Base-by-base conservation (phyloP, 768 basidiomycete genomes). In the Bullera alba region DNA sequence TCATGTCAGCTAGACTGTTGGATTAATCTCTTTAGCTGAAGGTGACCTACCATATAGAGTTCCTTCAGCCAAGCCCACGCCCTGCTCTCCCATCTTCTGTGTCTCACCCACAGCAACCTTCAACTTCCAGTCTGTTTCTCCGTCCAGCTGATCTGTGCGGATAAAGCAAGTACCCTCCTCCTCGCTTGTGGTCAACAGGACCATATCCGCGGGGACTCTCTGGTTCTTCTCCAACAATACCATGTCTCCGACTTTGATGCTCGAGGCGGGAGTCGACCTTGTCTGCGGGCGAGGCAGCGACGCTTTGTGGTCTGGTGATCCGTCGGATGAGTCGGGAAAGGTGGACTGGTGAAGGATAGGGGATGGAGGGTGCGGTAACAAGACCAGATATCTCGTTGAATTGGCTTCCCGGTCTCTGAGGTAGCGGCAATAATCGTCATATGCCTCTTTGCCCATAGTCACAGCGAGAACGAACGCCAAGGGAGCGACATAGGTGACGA, bases 71-170 rank as follows among this genome's bases (percentile, higher is more conserved):
- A 73, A 63, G 48, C 83, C 71, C 1, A 85, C 62, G 7, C 77
- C 77, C 23, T 67, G 69, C 42, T 84, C 81, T 5, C 64, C 60
- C 45, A 91, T 69, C 58, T 83, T 84, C 75, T 95, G 91, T 37
- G 83, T 85, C 22, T 84, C 79, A 2, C 85, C 80, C 0, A 93
- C 83, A 1, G 93, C 91, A 1, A 95, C 86, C 3, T 87, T 81
- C 42, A 96, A 76, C 71, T 99, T 99, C 95, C 95, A 97, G 64
- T 99, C 95, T 3, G 95, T 99, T 74, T 99, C 95, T 36, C 95
- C 95, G 57, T 99, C 95, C 25, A 99, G 78, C 67, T 97, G 95
- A 73, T 99, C 95, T 1, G 93, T 99, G 8, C 95, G 80, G 54
- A 99, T 88, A 72, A 97, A 99, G 70, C 93, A 96, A 1, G 91